Base-by-base conservation (phyloP, 331 rosid species). In the Malus hybrid region DNA sequence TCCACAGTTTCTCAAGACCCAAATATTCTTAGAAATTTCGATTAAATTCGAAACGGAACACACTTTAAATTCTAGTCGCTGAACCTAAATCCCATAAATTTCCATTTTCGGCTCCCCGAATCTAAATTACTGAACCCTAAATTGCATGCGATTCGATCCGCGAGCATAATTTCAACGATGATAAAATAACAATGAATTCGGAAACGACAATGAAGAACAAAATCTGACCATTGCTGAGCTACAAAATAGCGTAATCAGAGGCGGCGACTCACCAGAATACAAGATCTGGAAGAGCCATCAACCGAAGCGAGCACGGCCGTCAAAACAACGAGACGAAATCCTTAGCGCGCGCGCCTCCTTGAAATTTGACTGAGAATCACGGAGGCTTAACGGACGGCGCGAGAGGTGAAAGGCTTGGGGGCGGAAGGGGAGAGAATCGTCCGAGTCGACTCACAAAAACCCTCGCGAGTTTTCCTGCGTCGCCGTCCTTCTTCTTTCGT, bases 361-460 rank as follows among this genome's bases (percentile, higher is more conserved):
- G 34, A 55, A 33, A 56, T 31, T 33, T 36, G 67, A 75, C 67
- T 9, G n/a, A 24, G 65, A 60, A 32, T 69, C 56, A 69, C 61
- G 62, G 16, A 55, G 68, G 32, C 61, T 32, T 31, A 50, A 79
- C 13, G 64, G 64, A 44, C 79, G 13, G 48, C 14, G 4, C 52
- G 6, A 33, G 73, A 34, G 63, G 32, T 32, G 73, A 65, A 74
- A 55, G 31, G 76, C 52, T 69, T 42, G 4, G 48, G 76, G 52
- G 27, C 13, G 70, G n/a, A 27, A 28, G 48, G 20, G 7, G 24
- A 55, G 71, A 18, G 78, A 80, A 84, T 86, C 81, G 82, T 55
- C 81, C 79, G 81, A 86, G 94, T 81, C 77, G 82, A 86, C 91
- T 86, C 68, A 78, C 76, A 73, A 76, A 52, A 76, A 77, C 69